Percentiles rank a stretch among this genome's conserved stretches.
phyloP scores from a whole-genome alignment of 2,329 filamentous ascomycete species.

The Paraphoma sp. region DNA sequence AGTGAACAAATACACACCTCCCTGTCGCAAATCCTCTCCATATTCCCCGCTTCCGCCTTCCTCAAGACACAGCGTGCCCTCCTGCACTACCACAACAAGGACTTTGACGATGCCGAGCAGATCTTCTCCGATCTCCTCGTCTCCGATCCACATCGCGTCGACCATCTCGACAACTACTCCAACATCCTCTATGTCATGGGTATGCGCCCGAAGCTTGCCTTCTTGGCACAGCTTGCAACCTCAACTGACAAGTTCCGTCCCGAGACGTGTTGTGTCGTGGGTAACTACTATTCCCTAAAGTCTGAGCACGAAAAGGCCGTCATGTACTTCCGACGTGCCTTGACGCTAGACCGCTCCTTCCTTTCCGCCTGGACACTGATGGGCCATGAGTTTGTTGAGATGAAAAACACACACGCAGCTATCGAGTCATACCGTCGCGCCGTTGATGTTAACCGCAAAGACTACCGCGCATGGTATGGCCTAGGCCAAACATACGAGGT shows the following conservation, averaged over 20 bases:
- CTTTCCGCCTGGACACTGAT: constrained; percentile 97
- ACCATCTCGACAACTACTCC: constrained; percentile 93
- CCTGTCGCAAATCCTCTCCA: constrained; percentile 76
- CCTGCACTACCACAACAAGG: constrained; percentile 88
- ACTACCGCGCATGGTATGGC: constrained; percentile 98
- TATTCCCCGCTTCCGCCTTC: constrained; percentile 90
- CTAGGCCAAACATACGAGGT: constrained; percentile 97
- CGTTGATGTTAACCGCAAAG: constrained; percentile 93
- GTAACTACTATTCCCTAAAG: constrained; percentile 94
- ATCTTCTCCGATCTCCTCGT: constrained; percentile 73
- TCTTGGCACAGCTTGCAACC: constrained; percentile 88
- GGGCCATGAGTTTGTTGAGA: constrained; percentile 98
- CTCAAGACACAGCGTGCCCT: constrained; percentile 88
- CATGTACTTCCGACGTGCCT: constrained; percentile 92
- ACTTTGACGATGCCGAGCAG: constrained; percentile 68
- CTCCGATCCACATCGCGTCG: constrained; percentile 74
- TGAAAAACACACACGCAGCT: constrained; percentile 97
- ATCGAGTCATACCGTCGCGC: constrained; percentile 96
- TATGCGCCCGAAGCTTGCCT: constrained; percentile 85
- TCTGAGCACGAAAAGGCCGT: constrained; percentile 98
- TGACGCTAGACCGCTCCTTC: constrained; percentile 89
- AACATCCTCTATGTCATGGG: constrained; percentile 97
- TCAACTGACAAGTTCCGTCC: constrained; percentile 94
- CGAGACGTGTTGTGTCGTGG: constrained; percentile 94
- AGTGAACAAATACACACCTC: constrained; percentile 76